Percentiles rank a stretch among this genome's conserved stretches.
Evolutionary conservation across 257 asterid species (phyloP).

Genomic region (Nicotiana knightiana): DNA sequence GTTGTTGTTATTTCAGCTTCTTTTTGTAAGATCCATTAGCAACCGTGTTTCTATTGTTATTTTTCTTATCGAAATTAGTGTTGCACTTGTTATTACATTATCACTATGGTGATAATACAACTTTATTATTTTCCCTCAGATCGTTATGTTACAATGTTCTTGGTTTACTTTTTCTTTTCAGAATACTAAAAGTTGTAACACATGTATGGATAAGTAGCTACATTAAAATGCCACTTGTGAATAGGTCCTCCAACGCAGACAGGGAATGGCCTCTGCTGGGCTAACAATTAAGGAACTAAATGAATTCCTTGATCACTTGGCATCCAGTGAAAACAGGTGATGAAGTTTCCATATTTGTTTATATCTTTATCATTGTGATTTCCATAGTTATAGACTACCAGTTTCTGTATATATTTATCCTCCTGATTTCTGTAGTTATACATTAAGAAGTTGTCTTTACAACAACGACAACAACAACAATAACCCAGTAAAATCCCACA

Average conservation of each 20-base stretch:
- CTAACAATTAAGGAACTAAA: constrained; percentile 64
- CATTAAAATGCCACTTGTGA: background rate
- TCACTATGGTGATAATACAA: background rate
- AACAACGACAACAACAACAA: background rate
- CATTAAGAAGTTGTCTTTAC: background rate
- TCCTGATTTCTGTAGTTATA: background rate
- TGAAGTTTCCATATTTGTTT: background rate
- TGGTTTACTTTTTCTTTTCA: background rate
- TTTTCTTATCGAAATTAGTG: too few relatives aligned
- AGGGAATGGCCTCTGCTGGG: constrained; percentile 75
- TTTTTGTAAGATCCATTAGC: too few relatives aligned
- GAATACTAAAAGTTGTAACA: background rate
- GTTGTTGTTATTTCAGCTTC: too few relatives aligned
- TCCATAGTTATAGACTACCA: background rate
- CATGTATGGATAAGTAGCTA: background rate
- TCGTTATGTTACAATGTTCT: background rate
- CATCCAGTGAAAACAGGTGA: constrained; percentile 76
- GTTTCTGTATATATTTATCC: background rate
- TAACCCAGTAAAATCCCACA: too few relatives aligned
- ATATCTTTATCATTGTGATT: background rate
- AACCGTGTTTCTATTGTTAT: too few relatives aligned
- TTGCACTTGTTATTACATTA: too few relatives aligned
- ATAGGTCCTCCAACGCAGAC: constrained; percentile 81
- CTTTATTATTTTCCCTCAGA: background rate
- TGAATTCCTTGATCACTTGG: constrained; percentile 79